Conservation (phyloP, 495 filamentous ascomycete genomes). For the Daldinia concentrica region DNA sequence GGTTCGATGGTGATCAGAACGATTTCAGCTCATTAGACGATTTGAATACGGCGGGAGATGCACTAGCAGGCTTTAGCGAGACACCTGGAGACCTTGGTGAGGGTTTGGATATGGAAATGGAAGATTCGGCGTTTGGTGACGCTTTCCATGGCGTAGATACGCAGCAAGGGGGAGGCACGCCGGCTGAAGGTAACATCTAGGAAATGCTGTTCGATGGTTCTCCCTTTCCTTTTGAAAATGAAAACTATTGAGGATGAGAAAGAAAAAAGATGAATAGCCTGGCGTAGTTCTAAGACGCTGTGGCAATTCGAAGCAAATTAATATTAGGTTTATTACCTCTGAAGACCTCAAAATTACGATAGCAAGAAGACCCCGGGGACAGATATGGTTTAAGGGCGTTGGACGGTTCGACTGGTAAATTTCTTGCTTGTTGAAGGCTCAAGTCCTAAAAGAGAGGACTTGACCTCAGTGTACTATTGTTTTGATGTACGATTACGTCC, state of each 20-base stretch:
- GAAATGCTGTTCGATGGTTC: neutral
- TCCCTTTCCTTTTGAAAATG: neutral
- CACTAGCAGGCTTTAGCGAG: constrained; percentile 54
- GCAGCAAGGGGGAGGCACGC: constrained; percentile 40
- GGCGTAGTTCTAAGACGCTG: neutral
- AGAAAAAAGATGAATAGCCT: neutral
- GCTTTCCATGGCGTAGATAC: constrained; percentile 62
- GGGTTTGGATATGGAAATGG: constrained; percentile 58
- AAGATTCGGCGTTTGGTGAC: constrained; percentile 66
- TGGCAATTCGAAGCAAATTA: no score
- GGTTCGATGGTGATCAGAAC: constrained; percentile 56
- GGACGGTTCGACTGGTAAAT: constrained; percentile 1
- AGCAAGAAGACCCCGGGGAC: neutral
- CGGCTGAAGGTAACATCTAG: constrained; percentile 43
- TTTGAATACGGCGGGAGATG: constrained; percentile 61
- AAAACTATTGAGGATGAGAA: neutral
- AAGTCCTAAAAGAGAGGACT: neutral
- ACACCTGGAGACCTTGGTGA: constrained; percentile 54
- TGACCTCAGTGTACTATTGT: neutral
- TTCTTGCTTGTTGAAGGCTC: neutral
- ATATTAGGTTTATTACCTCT: neutral
- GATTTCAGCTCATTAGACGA: constrained; percentile 65
- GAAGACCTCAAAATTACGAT: neutral
- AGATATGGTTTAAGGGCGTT: constrained; percentile 11
- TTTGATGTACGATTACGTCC: neutral